These are phyloP conservation scores for Podila verticillata DNA, from an alignment of 192 early-diverging fungal species.

Conservation along the genomic window DNA sequence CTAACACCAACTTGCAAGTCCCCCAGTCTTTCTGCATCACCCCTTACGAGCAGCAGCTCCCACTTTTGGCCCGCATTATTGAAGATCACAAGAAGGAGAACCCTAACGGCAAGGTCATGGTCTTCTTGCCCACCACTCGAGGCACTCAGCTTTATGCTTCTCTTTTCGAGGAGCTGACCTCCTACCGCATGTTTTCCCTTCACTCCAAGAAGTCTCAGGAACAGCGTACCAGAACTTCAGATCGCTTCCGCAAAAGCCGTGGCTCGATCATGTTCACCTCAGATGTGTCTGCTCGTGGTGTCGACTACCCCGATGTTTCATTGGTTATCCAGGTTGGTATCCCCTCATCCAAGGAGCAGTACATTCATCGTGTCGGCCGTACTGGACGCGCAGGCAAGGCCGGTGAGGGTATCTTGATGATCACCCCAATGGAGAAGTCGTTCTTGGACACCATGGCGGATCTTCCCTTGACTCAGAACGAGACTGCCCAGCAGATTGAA, in stretches of 20 bases:
- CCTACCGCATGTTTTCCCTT: conserved; percentile 65
- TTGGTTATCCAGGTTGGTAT: conserved; percentile 92
- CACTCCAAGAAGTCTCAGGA: conserved; percentile 86
- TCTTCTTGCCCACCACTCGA: conserved; percentile 89
- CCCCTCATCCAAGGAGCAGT: conserved; percentile 84
- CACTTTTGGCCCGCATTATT: conserved; percentile 72
- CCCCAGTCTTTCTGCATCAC: conserved; percentile 79
- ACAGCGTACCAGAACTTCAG: conserved; percentile 74
- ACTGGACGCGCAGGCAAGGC: conserved; percentile 95
- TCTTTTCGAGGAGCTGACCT: conserved; percentile 62
- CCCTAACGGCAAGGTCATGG: conserved; percentile 83
- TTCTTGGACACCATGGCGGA: conserved; percentile 71
- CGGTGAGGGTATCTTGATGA: conserved; percentile 86
- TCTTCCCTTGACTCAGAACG: conserved; percentile 65
- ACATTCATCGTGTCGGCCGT: conserved; percentile 96
- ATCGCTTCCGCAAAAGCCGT: conserved; percentile 73
- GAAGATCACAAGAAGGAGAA: conserved; percentile 64
- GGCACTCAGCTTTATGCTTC: conserved; percentile 69
- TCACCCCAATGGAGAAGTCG: conserved; percentile 80
- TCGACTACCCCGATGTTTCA: conserved; percentile 95
- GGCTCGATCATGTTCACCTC: conserved; percentile 87
- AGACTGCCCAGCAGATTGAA: conserved; percentile 47
- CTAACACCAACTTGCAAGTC: conserved; percentile 82
- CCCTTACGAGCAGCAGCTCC: conserved; percentile 70
- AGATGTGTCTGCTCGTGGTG: conserved; percentile 96